Conservation (phyloP, 108 stramenopile species). For the Cyclotella baltica region DNA sequence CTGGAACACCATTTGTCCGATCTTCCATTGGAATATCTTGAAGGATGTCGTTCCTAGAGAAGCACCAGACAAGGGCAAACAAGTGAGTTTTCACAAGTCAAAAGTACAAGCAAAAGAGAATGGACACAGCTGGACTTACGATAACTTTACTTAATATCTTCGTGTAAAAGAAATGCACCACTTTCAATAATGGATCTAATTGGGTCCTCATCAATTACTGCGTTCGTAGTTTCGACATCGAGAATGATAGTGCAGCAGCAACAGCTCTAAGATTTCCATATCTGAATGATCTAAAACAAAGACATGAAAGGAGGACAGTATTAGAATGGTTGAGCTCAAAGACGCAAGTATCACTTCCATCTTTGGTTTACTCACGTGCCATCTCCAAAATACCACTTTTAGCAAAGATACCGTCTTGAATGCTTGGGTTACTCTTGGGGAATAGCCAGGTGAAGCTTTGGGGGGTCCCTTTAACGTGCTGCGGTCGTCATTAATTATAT, state of each 20-base stretch:
- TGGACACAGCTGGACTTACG: neutral
- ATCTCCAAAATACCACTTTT: constrained; percentile 52
- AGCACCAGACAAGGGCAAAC: no score
- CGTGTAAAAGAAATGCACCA: constrained; percentile 52
- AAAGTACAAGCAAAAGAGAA: no score
- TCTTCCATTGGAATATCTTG: constrained; percentile 40
- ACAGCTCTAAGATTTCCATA: constrained; percentile 60
- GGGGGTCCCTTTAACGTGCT: no score
- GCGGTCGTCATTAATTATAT: no score
- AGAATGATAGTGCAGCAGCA: constrained; percentile 59
- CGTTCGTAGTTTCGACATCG: constrained; percentile 51
- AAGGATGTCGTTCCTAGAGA: constrained; percentile 8
- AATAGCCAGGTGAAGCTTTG: constrained; percentile 74
- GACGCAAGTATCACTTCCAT: no score
- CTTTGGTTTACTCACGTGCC: constrained; percentile 19
- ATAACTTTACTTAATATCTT: constrained; percentile 26
- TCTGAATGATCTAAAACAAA: no score
- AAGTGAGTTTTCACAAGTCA: no score
- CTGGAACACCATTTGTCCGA: constrained; percentile 54
- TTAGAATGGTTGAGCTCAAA: no score
- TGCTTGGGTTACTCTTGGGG: constrained; percentile 52
- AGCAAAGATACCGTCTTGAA: constrained; percentile 48
- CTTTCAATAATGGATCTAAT: constrained; percentile 59
- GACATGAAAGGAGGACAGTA: neutral
- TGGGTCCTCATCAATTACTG: constrained; percentile 63